Evolutionary conservation across 2,329 filamentous ascomycete genomes (phyloP).

Genomic region (Daldinia sp.): DNA sequence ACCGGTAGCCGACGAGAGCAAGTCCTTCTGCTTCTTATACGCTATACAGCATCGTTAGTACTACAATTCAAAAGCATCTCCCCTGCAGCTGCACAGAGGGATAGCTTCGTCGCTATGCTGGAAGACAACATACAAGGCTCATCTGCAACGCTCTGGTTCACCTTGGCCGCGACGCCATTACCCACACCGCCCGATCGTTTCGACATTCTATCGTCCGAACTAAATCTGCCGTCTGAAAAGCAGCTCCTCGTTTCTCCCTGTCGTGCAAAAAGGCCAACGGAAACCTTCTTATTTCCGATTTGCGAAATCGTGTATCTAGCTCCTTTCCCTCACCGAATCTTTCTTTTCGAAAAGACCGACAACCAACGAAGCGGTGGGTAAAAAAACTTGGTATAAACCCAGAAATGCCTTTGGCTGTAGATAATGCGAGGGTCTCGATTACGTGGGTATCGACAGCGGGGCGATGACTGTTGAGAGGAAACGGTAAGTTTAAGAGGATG

Average conservation of each 20-base stretch:
- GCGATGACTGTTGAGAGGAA: neutral
- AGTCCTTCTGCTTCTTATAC: slow-evolving; percentile 78
- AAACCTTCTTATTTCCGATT: neutral
- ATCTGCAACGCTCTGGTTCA: slow-evolving; percentile 50
- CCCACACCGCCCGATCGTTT: slow-evolving; percentile 64
- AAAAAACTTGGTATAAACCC: neutral
- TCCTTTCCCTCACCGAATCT: neutral
- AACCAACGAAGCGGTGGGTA: neutral
- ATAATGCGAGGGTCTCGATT: neutral
- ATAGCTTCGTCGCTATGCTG: neutral
- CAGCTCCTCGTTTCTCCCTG: neutral
- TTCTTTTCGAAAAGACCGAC: neutral
- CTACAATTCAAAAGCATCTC: neutral
- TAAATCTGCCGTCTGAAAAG: too few relatives aligned
- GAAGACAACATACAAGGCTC: slow-evolving; percentile 52
- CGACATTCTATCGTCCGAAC: slow-evolving; percentile 65
- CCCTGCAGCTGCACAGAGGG: neutral
- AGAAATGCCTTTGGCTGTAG: neutral
- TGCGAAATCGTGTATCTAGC: neutral
- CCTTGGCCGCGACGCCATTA: slow-evolving; percentile 57
- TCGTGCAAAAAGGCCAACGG: neutral
- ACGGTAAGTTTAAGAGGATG: neutral
- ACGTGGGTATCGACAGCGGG: neutral
- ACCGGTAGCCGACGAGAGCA: slow-evolving; percentile 73
- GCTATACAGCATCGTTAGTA: slow-evolving; percentile 52